Evolutionary conservation across 768 basidiomycete genomes (phyloP).

Genomic region (Suillus bovinus): DNA sequence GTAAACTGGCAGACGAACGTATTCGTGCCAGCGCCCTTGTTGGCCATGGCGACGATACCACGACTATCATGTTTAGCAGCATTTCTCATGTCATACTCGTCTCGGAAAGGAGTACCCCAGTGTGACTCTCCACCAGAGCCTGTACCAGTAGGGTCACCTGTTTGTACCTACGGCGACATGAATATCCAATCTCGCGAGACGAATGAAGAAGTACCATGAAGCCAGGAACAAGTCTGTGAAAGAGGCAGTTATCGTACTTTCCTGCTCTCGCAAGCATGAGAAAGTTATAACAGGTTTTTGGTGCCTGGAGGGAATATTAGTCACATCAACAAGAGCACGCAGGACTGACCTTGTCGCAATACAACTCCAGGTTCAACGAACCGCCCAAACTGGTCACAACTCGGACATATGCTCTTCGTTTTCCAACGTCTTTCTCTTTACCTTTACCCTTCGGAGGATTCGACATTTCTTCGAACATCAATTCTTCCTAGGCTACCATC

Average conservation of each 20-base stretch:
- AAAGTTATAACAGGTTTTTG: slow-evolving; percentile 99
- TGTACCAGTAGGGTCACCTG: slow-evolving; percentile 96
- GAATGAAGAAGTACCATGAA: slow-evolving; percentile 70
- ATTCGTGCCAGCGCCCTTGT: slow-evolving; percentile 90
- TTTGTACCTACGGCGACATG: slow-evolving; percentile 72
- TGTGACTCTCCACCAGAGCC: slow-evolving; percentile 90
- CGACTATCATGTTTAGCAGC: slow-evolving; percentile 86
- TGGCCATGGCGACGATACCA: slow-evolving; percentile 93
- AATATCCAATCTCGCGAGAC: slow-evolving; percentile 9
- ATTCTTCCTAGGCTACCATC: slow-evolving; percentile 64
- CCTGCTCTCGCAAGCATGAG: slow-evolving; percentile 88
- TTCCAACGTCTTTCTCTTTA: slow-evolving; percentile 92
- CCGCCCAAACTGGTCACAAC: slow-evolving; percentile 92
- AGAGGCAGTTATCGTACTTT: slow-evolving; percentile 87
- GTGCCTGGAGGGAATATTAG: slow-evolving; percentile 58
- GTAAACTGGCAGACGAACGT: slow-evolving; percentile 45
- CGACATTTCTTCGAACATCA: slow-evolving; percentile 95
- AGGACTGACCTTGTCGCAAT: slow-evolving; percentile 75
- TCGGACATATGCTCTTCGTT: slow-evolving; percentile 92
- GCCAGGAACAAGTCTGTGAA: slow-evolving; percentile 91
- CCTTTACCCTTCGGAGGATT: slow-evolving; percentile 80
- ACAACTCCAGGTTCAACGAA: slow-evolving; percentile 81
- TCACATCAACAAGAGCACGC: background rate
- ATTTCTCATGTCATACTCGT: slow-evolving; percentile 87
- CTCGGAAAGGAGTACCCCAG: slow-evolving; percentile 96